phyloP scores from a whole-genome alignment of 352 stramenopile genomes.

The Globisporangium uncinulatum region DNA sequence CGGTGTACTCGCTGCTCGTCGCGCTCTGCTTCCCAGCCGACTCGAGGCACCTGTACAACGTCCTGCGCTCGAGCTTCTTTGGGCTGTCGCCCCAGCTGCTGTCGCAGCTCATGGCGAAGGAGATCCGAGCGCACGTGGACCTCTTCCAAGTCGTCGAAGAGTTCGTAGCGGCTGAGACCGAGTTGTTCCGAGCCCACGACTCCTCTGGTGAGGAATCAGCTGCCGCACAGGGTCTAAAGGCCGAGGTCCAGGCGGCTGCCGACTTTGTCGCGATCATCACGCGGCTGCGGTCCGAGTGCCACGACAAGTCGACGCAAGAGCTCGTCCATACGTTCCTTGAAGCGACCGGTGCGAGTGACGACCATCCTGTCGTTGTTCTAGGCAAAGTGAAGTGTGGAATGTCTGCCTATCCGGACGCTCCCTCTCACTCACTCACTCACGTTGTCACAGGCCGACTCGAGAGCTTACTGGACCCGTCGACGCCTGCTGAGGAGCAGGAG shows the following conservation, averaged over 20 bases:
- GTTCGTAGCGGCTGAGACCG: conserved; percentile 36
- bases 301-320: conserved; percentile 41
- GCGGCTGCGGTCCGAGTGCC: conserved; percentile 37
- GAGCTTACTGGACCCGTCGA: conserved; percentile 39
- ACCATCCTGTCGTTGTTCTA: no score
- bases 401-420: no score
- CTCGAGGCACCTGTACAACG: conserved; percentile 71
- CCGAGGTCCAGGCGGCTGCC: conserved; percentile 1
- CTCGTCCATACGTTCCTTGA: conserved; percentile 64
- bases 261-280: conserved; percentile 40
- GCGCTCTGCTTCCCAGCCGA: conserved; percentile 61
- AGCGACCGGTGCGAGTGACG: conserved; percentile 20
- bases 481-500: conserved; percentile 41
- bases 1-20: conserved; percentile 61
- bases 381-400: no score
- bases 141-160: conserved; percentile 45
- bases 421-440: not conserved
- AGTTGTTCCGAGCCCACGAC: conserved; percentile 8
- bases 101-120: conserved; percentile 60
- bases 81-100: conserved; percentile 47
- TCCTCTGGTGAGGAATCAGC: not conserved
- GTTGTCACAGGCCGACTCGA: conserved; percentile 23
- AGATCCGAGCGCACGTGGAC: conserved; percentile 38
- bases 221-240: not conserved
- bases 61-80: conserved; percentile 62